Evolutionary conservation across 768 basidiomycete species (phyloP), one percentile per base, ranked within the genome.

Genomic region (Psilocybe azurescens): DNA sequence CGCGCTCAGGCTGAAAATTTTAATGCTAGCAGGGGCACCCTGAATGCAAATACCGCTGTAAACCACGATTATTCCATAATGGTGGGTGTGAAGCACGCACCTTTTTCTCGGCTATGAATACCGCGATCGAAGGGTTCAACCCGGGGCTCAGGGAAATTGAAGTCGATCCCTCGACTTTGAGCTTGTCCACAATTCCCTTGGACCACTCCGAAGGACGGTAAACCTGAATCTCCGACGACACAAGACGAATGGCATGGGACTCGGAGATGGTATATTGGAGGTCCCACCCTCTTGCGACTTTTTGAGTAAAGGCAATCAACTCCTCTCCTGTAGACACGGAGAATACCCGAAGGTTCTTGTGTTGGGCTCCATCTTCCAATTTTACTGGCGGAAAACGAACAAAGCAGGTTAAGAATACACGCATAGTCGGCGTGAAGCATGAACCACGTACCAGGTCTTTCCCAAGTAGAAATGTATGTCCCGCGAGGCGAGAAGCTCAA

Each of bases 61-160:
- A 57, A 49, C 51, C 5, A 48, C 28, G 6, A 50, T 24, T 38
- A 16, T 20, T 18, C 28, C 44, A 16, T 30, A 24, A 64, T 11
- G 54, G 57, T 24, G 44, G 32, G 24, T 28, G 24, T 55, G 11
- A 30, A 48, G 72, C 14, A n/a, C 81, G 36, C 61, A 86, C 91
- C 83, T 97, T 97, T 82, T 95, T 95, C 83, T 99, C 97, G 0
- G 88, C 91, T 41, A 96, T 81, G 72, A 98, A 99, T 10, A 97
- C 85, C 3, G 96, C 97, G n/a, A 99, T 74, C 7, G 87, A 89
- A 7, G 94, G 91, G 75, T 94, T 94, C 69, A 90, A 76, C 7
- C 95, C 94, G 8, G 93, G 93, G 67, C 93, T 93, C 63, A 96
- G 79, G 3, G 86, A 80, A 49, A 94, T 81, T 67, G 81, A 86